Evolutionary conservation across 2,329 filamentous ascomycete genomes (phyloP).

Genomic region (Penicillium freii): DNA sequence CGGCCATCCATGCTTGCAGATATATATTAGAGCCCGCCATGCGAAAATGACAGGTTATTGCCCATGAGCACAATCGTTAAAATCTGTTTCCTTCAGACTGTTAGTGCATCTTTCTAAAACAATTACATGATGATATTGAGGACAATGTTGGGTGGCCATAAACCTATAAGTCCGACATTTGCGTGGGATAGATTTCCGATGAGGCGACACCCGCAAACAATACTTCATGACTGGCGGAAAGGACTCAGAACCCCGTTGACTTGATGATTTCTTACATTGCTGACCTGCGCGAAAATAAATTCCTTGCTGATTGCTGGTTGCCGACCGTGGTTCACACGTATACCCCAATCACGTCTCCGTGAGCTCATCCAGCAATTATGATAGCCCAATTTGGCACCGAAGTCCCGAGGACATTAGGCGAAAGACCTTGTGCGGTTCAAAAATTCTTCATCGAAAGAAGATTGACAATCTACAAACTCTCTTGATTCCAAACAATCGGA

Average conservation of each 20-base stretch:
- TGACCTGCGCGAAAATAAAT: not conserved
- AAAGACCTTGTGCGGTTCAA: not conserved
- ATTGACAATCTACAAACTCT: not conserved
- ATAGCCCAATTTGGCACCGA: not conserved
- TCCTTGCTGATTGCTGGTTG: not conserved
- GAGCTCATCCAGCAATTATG: conserved; percentile 7
- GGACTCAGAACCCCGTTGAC: not conserved
- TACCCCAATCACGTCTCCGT: conserved; percentile 5
- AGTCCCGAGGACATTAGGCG: not conserved
- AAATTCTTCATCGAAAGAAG: not conserved
- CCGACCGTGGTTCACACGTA: conserved; percentile 1
- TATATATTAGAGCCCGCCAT: not conserved
- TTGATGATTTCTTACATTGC: not conserved
- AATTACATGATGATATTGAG: not conserved
- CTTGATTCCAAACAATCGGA: not conserved
- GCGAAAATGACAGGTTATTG: conserved; percentile 3
- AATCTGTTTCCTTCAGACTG: not conserved
- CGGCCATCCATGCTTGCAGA: not conserved
- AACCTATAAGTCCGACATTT: not conserved
- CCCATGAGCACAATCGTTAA: not conserved
- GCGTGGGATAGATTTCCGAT: conserved; percentile 8
- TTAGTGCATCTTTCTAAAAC: not conserved
- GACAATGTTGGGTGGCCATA: not conserved
- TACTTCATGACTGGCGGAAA: not conserved
- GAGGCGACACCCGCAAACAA: not conserved